Base-by-base conservation (phyloP, 495 filamentous ascomycete genomes). In the Tirmania nivea region DNA sequence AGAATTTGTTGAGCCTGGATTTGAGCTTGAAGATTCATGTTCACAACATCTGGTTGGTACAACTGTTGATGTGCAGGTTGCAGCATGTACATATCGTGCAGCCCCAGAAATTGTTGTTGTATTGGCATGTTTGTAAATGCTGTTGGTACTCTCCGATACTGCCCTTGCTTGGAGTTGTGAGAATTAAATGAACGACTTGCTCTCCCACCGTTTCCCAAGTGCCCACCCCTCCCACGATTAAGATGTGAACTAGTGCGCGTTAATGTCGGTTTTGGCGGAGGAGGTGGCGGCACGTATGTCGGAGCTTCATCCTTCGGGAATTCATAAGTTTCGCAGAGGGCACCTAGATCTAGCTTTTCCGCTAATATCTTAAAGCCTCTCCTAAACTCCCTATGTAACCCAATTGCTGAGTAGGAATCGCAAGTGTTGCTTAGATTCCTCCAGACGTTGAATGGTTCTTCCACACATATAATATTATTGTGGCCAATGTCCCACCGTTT, bases 391-490 rank as follows among this genome's bases (percentile, higher is more conserved):
- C 84, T 65, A 67, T 96, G 92, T 17, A 97, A 74, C 2, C 90
- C 90, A 50, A 81, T 75, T 63, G 93, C 92, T 1, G 90, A 90
- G 3, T 79, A 87, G 63, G 93, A 88, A 61, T 97, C 90, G 9
- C 90, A 90, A 19, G 90, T 95, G 60, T 96, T 96, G 0, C 88
- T 90, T 50, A 97, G 72, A 66, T 97, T 97, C n/a, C 92, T 75
- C n/a, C 69, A 71, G 31, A 74, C 81, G 60, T 93, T 97, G 71
- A 97, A 97, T 2, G 90, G 92, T 63, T 97, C 90, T 64, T 97
- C 92, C 25, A 96, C 83, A 64, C 90, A 95, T 48, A 97, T 74
- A 48, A 80, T 75, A 61, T 94, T 88, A 47, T 75, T 63, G 61
- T 87, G 83, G 52, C 77, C 68, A 58, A 75, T 69, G 51, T 83